These are phyloP conservation scores for Arthrobotrys megalospora DNA, from an alignment of 2,329 filamentous ascomycete genomes.

Conservation along the genomic window DNA sequence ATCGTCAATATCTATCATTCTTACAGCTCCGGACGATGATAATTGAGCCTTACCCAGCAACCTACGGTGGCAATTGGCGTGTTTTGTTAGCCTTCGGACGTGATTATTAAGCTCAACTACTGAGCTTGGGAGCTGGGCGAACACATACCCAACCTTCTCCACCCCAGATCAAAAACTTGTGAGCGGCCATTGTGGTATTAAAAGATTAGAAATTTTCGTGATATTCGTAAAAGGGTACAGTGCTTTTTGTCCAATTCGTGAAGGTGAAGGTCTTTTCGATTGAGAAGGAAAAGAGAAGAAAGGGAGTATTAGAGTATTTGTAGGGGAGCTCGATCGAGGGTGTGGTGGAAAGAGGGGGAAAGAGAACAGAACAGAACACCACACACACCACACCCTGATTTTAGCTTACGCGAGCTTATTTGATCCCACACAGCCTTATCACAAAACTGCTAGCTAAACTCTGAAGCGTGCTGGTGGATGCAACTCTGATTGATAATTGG, in stretches of 20 bases:
- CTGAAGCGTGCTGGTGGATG: neutral
- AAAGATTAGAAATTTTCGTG: constrained; percentile 20
- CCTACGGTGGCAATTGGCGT: constrained; percentile 46
- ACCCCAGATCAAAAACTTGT: constrained; percentile 77
- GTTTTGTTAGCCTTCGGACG: constrained; percentile 27
- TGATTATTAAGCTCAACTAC: constrained; percentile 35
- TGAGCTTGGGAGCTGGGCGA: constrained; percentile 2
- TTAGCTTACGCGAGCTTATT: constrained; percentile 54
- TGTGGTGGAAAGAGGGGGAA: constrained; percentile 40
- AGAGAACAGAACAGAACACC: constrained; percentile 31
- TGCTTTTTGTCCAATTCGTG: constrained; percentile 1
- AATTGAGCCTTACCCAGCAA: constrained; percentile 54
- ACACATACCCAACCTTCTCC: constrained; percentile 69
- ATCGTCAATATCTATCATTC: constrained; percentile 23
- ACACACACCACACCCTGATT: constrained; percentile 30
- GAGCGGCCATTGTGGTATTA: constrained; percentile 59
- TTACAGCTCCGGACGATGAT: constrained; percentile 8
- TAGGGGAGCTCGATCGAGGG: constrained; percentile 6
- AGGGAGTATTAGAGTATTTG: constrained; percentile 12
- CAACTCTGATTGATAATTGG: constrained; percentile 24
- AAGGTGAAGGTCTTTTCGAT: neutral
- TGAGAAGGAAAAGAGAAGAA: neutral
- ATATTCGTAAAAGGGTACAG: constrained; percentile 25
- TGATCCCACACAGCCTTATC: constrained; percentile 22
- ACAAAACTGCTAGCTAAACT: neutral